phyloP scores from a whole-genome alignment of 768 basidiomycete genomes.

The Podaxis sp. region DNA sequence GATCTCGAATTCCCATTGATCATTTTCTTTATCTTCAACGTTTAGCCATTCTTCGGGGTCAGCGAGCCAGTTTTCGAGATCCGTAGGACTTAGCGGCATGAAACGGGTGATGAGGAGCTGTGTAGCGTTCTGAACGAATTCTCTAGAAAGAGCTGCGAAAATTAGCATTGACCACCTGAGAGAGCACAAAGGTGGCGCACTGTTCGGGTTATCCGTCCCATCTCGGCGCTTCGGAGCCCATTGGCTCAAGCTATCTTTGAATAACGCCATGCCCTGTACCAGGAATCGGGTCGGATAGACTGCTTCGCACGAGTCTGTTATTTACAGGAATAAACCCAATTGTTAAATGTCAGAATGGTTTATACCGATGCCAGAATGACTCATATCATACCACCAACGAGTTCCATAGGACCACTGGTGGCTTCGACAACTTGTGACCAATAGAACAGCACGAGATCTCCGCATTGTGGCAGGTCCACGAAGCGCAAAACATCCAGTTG shows the following conservation, averaged over 20 bases:
- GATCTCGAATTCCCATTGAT: conserved; percentile 91
- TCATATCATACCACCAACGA: conserved; percentile 47
- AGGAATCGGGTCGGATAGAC: conserved; percentile 76
- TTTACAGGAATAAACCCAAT: neutral
- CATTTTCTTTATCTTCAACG: conserved; percentile 82
- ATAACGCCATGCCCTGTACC: conserved; percentile 81
- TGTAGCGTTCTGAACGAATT: conserved; percentile 72
- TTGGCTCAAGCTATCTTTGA: conserved; percentile 76
- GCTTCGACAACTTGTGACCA: conserved; percentile 79
- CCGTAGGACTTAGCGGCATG: conserved; percentile 77
- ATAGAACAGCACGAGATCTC: conserved; percentile 70
- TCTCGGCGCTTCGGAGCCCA: conserved; percentile 68
- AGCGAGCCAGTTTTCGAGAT: conserved; percentile 78
- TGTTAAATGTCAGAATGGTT: neutral
- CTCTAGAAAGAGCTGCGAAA: conserved; percentile 51
- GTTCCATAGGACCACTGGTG: conserved; percentile 45
- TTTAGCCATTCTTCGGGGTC: conserved; percentile 97
- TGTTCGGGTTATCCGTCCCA: conserved; percentile 54
- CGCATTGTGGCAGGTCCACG: conserved; percentile 56
- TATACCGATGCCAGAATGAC: too few relatives aligned
- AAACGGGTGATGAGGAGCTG: conserved; percentile 77
- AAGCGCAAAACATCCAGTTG: conserved; percentile 58
- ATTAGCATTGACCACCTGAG: neutral
- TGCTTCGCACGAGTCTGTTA: conserved; percentile 56
- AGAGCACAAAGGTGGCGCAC: conserved; percentile 29